Conservation (phyloP, 805 yeast species). For the Phaffomyces thermotolerans region DNA sequence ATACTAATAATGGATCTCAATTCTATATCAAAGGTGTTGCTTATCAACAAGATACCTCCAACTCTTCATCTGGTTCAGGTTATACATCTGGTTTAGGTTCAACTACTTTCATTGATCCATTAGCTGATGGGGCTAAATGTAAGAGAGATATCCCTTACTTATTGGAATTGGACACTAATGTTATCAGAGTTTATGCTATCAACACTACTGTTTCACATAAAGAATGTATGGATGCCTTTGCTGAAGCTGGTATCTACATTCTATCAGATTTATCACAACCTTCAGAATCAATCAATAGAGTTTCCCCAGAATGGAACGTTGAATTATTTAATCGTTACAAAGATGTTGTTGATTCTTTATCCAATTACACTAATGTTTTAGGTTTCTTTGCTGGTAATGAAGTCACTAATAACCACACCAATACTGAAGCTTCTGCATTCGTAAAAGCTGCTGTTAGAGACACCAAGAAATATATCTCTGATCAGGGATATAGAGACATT, state of each 20-base stretch:
- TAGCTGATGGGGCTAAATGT: conserved; percentile 56
- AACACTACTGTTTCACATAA: conserved; percentile 61
- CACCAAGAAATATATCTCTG: conserved; percentile 59
- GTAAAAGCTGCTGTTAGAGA: conserved; percentile 90
- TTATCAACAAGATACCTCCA: conserved; percentile 60
- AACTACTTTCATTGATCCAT: conserved; percentile 50
- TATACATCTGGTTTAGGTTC: conserved; percentile 8
- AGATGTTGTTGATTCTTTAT: conserved; percentile 63
- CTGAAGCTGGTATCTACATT: conserved; percentile 78
- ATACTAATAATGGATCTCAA: conserved; percentile 61
- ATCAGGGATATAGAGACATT: conserved; percentile 56
- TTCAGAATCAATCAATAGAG: conserved; percentile 58
- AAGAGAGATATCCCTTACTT: conserved; percentile 67
- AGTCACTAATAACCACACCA: conserved; percentile 65
- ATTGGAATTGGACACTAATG: conserved; percentile 53
- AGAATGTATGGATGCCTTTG: conserved; percentile 58
- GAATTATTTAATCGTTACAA: conserved; percentile 67
- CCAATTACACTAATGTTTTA: conserved; percentile 63
- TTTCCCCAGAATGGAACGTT: conserved; percentile 62
- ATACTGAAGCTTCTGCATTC: conserved; percentile 75
- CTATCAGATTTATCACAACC: conserved; percentile 82
- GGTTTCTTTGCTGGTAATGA: conserved; percentile 94
- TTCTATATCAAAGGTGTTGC: conserved; percentile 74
- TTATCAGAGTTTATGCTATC: conserved; percentile 71
- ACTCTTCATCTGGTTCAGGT: conserved; percentile 23